Percentiles rank a stretch among this genome's conserved stretches.
Conservation (phyloP, 306 rosid species). For the Boehmeria nivea region DNA sequence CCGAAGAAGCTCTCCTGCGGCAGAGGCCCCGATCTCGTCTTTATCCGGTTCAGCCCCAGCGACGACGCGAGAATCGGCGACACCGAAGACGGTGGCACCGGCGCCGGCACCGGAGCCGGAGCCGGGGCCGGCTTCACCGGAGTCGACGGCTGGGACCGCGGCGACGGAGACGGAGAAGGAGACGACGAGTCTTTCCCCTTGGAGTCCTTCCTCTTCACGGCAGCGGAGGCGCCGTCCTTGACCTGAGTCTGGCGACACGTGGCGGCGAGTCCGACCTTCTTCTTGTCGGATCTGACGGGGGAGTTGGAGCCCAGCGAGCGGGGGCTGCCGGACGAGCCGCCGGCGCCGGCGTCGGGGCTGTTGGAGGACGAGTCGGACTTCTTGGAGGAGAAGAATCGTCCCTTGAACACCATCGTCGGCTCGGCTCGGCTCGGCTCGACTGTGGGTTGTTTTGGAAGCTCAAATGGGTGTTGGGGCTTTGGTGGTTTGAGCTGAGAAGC, state of each 20-base stretch:
- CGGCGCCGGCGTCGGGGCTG: constrained; percentile 65
- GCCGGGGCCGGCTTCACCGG: constrained; percentile 25
- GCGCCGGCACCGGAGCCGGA: not conserved
- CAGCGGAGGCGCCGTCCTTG: not conserved
- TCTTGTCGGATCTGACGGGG: constrained; percentile 85
- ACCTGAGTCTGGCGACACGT: no score
- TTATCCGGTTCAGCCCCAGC: constrained; percentile 75
- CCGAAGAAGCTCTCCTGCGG: constrained; percentile 98
- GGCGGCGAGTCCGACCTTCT: no score
- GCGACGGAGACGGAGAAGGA: not conserved
- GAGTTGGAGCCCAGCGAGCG: constrained; percentile 68
- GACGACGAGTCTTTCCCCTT: not conserved
- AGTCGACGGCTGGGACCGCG: not conserved
- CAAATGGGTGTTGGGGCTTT: constrained; percentile 17
- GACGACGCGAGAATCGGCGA: constrained; percentile 96
- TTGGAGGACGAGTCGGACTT: constrained; percentile 81
- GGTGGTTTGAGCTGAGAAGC: constrained; percentile 35
- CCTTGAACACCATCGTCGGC: constrained; percentile 76
- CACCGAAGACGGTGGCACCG: constrained; percentile 34
- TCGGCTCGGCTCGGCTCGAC: not conserved
- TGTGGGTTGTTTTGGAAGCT: no score
- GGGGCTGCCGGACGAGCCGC: constrained; percentile 61
- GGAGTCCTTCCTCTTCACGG: constrained; percentile 49
- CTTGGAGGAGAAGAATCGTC: constrained; percentile 86
- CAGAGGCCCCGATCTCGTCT: constrained; percentile 97